phyloP scores from a whole-genome alignment of 331 rosid genomes.

The Rhamnella rubrinervis region DNA sequence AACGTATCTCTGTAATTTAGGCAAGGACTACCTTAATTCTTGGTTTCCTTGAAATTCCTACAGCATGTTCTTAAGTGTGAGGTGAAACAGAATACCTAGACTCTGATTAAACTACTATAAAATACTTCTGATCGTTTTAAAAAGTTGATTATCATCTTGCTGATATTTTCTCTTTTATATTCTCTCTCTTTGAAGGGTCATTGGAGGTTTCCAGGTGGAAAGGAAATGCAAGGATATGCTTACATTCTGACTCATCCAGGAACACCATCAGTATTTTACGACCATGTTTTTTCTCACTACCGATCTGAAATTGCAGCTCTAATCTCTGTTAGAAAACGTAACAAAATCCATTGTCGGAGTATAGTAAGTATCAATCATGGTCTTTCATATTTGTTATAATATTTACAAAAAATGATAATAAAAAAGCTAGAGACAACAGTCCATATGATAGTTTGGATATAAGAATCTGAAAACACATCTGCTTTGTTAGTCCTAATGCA shows the following conservation, averaged over 20 bases:
- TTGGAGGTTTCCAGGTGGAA: conserved; percentile 90
- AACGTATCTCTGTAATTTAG: neutral
- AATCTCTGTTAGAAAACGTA: conserved; percentile 63
- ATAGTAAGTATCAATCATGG: conserved; percentile 50
- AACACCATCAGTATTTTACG: conserved; percentile 84
- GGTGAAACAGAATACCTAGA: neutral
- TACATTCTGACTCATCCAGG: conserved; percentile 98
- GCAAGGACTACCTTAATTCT: neutral
- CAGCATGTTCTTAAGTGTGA: neutral
- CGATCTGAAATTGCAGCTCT: conserved; percentile 56
- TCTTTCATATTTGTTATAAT: neutral
- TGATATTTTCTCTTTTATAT: conserved; percentile 8
- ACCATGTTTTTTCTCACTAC: conserved; percentile 78
- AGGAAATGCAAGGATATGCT: conserved; percentile 98
- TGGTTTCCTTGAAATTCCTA: neutral
- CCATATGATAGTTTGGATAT: too few relatives aligned
- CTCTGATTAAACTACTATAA: neutral
- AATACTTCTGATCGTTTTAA: conserved; percentile 8
- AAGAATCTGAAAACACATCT: too few relatives aligned
- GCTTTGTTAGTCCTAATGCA: too few relatives aligned
- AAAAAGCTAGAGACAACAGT: too few relatives aligned
- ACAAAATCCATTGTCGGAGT: conserved; percentile 74
- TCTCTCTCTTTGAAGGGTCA: conserved; percentile 72
- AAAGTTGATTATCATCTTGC: conserved; percentile 2
- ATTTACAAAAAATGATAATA: too few relatives aligned